phyloP scores from a whole-genome alignment of 129 eudicot species.

The Calendula officinalis region DNA sequence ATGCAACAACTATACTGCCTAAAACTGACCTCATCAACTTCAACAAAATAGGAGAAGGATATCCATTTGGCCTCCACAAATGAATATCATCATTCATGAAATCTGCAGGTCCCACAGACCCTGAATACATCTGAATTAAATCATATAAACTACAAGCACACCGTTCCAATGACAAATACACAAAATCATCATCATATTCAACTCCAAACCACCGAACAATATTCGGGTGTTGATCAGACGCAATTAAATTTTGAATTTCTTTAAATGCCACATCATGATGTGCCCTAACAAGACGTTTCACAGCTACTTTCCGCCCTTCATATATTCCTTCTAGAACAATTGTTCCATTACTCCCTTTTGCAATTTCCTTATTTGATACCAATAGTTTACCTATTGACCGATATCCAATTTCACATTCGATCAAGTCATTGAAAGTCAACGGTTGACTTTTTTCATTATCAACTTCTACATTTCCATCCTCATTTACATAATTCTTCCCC shows the following conservation, averaged over 20 bases:
- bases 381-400: slow-evolving; percentile 76
- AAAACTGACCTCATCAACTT: slow-evolving; percentile 76
- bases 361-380: slow-evolving; percentile 75
- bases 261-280: slow-evolving; percentile 86
- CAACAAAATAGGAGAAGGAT: slow-evolving; percentile 70
- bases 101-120: slow-evolving; percentile 26
- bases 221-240: slow-evolving; percentile 85
- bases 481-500: slow-evolving; percentile 44
- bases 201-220: slow-evolving; percentile 92
- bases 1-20: no score
- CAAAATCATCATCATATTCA: slow-evolving; percentile 89
- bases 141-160: slow-evolving; percentile 83
- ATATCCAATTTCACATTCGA: slow-evolving; percentile 41
- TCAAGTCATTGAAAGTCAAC: slow-evolving; percentile 45
- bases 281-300: slow-evolving; percentile 90
- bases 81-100: slow-evolving; percentile 43
- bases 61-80: slow-evolving; percentile 72
- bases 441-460: slow-evolving; percentile 38
- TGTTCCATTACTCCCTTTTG: slow-evolving; percentile 97
- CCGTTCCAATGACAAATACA: slow-evolving; percentile 76
- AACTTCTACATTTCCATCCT: slow-evolving; percentile 28
- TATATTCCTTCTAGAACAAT: slow-evolving; percentile 86
- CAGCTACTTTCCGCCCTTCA: slow-evolving; percentile 93
- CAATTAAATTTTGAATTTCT: slow-evolving; percentile 91
- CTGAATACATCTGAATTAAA: slow-evolving; percentile 50